Conservation (phyloP, 495 filamentous ascomycete genomes). For the Aspergillus homomorphus region DNA sequence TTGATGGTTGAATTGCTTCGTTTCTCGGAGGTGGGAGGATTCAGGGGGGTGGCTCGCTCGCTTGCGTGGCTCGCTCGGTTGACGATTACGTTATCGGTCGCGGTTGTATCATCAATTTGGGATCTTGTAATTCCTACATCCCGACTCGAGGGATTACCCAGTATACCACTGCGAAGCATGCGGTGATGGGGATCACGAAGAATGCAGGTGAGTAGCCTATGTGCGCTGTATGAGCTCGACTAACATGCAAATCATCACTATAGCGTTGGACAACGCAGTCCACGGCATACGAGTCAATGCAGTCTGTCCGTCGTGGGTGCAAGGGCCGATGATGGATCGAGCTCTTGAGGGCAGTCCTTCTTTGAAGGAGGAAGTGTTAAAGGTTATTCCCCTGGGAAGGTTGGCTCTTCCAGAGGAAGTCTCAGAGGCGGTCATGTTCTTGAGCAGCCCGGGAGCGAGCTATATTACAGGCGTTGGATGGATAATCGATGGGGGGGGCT, state of each 20-base stretch:
- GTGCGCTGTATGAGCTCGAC: background rate
- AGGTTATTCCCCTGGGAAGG: slow-evolving; percentile 29
- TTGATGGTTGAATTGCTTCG: too few relatives aligned
- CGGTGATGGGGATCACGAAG: slow-evolving; percentile 39
- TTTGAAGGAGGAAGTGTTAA: background rate
- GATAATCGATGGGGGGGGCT: slow-evolving; percentile 27
- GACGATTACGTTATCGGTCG: slow-evolving; percentile 2
- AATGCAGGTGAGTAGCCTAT: slow-evolving; percentile 26
- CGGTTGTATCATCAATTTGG: slow-evolving; percentile 42
- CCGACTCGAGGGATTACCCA: slow-evolving; percentile 22
- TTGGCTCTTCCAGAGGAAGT: slow-evolving; percentile 39
- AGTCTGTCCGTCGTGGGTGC: slow-evolving; percentile 40
- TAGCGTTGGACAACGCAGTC: slow-evolving; percentile 32
- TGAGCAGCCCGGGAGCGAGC: slow-evolving; percentile 39
- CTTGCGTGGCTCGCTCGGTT: too few relatives aligned
- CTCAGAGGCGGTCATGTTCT: slow-evolving; percentile 39
- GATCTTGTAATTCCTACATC: slow-evolving; percentile 31
- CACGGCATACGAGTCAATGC: slow-evolving; percentile 42
- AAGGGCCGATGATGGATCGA: slow-evolving; percentile 34
- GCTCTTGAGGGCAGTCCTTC: background rate
- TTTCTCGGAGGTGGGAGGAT: too few relatives aligned
- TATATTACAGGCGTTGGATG: slow-evolving; percentile 26
- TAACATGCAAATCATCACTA: background rate
- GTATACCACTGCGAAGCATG: slow-evolving; percentile 45
- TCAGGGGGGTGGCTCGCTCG: too few relatives aligned